A percentile compares a stretch with the other conserved stretches of the same genome.
phyloP scores from a whole-genome alignment of 768 basidiomycete genomes.

The Strobilomyces echinocephalus region DNA sequence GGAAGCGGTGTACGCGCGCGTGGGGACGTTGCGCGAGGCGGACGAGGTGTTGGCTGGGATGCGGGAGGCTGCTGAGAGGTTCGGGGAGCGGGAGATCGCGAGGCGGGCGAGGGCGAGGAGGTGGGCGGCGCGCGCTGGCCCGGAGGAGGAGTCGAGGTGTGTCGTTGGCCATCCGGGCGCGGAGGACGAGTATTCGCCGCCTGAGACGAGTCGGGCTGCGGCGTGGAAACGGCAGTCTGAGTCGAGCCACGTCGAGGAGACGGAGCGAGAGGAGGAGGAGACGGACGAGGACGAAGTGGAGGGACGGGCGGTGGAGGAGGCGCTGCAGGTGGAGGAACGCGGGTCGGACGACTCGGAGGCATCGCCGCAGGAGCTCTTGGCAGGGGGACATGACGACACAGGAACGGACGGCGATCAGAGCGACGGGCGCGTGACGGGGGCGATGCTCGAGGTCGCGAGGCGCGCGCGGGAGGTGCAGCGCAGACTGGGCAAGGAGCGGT shows the following conservation, averaged over 20 bases:
- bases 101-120: neutral
- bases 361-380: conserved; percentile 7
- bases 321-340: neutral
- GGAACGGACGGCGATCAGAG: neutral
- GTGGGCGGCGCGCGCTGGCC: neutral
- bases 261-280: neutral
- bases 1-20: conserved; percentile 32
- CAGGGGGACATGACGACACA: neutral
- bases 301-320: conserved; percentile 10
- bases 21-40: conserved; percentile 34
- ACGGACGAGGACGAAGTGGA: neutral
- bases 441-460: neutral
- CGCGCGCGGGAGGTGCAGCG: conserved; percentile 13
- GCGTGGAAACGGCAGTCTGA: conserved; percentile 20
- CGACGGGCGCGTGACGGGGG: neutral
- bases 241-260: neutral
- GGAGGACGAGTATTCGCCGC: conserved; percentile 25
- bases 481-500: conserved; percentile 13
- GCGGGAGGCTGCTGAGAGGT: conserved; percentile 34
- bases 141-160: conserved; percentile 4
- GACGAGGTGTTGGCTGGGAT: conserved; percentile 37
- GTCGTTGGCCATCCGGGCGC: conserved; percentile 12
- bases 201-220: conserved; percentile 26
- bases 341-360: neutral
- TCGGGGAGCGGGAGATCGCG: conserved; percentile 17